Evolutionary conservation across 768 basidiomycete species (phyloP).

Genomic region (Mycena sanguinolenta): DNA sequence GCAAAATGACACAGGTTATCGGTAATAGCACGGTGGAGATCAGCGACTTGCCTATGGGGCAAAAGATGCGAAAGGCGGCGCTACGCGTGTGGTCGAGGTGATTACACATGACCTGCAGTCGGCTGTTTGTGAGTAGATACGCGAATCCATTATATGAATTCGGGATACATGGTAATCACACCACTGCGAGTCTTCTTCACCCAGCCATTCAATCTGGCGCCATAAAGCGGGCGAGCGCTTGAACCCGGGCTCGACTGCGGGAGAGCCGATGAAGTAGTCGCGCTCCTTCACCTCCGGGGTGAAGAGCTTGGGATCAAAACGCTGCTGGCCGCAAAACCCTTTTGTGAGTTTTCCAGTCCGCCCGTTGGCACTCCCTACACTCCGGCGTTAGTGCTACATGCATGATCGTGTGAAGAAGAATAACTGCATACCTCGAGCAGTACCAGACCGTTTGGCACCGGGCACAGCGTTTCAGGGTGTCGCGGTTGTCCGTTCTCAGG

Average conservation of each 20-base stretch:
- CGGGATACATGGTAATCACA: not conserved
- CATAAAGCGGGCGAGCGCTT: not conserved
- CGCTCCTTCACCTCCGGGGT: not conserved
- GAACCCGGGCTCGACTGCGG: not conserved
- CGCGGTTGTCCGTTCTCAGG: too few relatives aligned
- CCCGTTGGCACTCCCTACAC: constrained; percentile 9
- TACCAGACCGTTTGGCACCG: too few relatives aligned
- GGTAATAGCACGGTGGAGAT: too few relatives aligned
- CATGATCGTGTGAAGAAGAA: too few relatives aligned
- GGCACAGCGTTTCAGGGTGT: too few relatives aligned
- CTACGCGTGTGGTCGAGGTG: not conserved
- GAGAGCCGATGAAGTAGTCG: not conserved
- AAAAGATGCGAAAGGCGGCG: not conserved
- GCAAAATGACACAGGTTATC: not conserved
- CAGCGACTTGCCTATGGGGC: not conserved
- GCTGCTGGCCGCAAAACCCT: constrained; percentile 5
- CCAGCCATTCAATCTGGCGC: not conserved
- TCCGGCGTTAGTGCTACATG: too few relatives aligned
- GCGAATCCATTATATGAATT: not conserved
- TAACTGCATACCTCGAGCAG: too few relatives aligned
- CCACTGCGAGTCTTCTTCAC: not conserved
- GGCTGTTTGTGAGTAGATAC: not conserved
- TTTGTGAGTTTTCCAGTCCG: constrained; percentile 18
- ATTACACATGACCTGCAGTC: too few relatives aligned
- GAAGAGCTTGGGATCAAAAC: not conserved